These are phyloP conservation scores for Coffea eugenioides DNA, from an alignment of 257 asterid species.

Conservation along the genomic window DNA sequence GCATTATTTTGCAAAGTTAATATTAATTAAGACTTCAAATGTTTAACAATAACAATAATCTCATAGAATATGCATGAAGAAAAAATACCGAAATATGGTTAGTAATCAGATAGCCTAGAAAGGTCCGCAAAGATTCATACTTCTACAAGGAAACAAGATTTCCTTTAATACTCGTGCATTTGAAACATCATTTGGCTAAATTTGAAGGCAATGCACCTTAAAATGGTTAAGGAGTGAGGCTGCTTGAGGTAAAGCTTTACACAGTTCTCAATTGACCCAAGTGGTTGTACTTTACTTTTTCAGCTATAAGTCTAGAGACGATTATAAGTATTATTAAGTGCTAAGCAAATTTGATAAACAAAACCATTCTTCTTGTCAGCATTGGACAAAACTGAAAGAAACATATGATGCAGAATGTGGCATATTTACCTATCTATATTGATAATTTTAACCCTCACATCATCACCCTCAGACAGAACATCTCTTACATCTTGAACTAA, in stretches of 20 bases:
- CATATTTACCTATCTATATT: conserved; percentile 68
- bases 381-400: neutral
- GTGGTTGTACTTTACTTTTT: neutral
- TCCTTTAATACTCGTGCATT: neutral
- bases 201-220: neutral
- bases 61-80: neutral
- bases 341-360: neutral
- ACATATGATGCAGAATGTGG: neutral
- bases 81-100: neutral
- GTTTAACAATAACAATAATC: neutral
- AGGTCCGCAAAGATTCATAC: neutral
- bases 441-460: conserved; percentile 71
- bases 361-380: neutral
- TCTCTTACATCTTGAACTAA: conserved; percentile 87
- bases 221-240: neutral
- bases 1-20: conserved; percentile 15
- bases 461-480: conserved; percentile 70
- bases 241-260: neutral
- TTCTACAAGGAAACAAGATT: neutral
- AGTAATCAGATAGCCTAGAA: neutral
- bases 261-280: neutral
- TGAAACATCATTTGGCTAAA: neutral
- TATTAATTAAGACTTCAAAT: neutral
- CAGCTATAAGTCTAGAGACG: neutral
- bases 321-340: neutral